Evolutionary conservation across 225 moss, liverwort and hornwort genomes (phyloP).

Genomic region (Polytrichum commune): DNA sequence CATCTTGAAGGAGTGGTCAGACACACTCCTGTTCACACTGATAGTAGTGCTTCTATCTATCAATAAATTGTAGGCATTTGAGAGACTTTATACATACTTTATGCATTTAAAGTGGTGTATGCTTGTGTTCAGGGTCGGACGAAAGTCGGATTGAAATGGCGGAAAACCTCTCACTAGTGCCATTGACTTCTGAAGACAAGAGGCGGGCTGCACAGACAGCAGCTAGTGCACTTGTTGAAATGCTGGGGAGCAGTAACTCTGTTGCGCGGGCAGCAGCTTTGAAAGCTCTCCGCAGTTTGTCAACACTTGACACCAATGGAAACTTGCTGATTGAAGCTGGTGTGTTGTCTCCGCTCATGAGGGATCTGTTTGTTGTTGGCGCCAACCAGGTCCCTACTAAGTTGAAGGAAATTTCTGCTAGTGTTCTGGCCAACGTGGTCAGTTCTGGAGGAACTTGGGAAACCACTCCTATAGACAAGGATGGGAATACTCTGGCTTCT

Average conservation of each 20-base stretch:
- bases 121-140: constrained; percentile 47
- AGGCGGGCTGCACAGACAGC: constrained; percentile 59
- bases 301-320: constrained; percentile 67
- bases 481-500: constrained; percentile 76
- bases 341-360: constrained; percentile 76
- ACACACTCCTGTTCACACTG: too few species aligned
- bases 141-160: constrained; percentile 83
- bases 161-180: constrained; percentile 52
- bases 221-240: constrained; percentile 58
- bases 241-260: constrained; percentile 60
- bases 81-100: too few species aligned
- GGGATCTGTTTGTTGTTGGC: constrained; percentile 80
- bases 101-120: too few species aligned
- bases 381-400: constrained; percentile 65
- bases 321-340: constrained; percentile 78
- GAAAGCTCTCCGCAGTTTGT: constrained; percentile 68
- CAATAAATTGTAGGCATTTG: too few species aligned
- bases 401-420: constrained; percentile 83
- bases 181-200: constrained; percentile 72
- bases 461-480: constrained; percentile 59
- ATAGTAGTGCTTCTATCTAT: too few species aligned
- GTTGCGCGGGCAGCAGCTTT: constrained; percentile 66
- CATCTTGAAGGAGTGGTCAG: too few species aligned
- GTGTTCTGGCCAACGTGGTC: constrained; percentile 83
- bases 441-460: constrained; percentile 67